Evolutionary conservation across 495 filamentous ascomycete species (phyloP), one percentile per base, ranked within the genome.

Genomic region (Terfezia claveryi): DNA sequence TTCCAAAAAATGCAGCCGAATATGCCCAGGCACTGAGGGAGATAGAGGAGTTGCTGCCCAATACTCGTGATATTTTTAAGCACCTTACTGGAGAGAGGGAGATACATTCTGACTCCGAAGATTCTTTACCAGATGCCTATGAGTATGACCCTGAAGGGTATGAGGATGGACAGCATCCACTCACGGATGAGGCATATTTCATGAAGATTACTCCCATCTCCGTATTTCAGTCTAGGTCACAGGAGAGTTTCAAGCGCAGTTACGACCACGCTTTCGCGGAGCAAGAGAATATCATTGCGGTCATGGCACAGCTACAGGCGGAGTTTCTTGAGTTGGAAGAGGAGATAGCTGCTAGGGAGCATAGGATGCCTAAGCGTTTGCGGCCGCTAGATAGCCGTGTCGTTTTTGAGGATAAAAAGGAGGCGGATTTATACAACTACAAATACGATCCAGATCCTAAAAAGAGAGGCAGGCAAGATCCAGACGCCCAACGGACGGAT

Each of bases 341-440:
- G 36, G 54, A 62, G 37, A 53, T 62, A 4, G 41, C 41, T 46
- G 12, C 41, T 4, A 14, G 41, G 41, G 41, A 46, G 17, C 41
- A 46, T 20, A 14, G 41, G 41, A 46, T 14, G 17, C 41, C 51
- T 49, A 57, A 64, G 36, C 62, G 58, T 16, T 41, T 64, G 23
- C 49, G 56, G 38, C 62, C 62, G 16, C 58, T 64, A 10, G 62
- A 64, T 20, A 14, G 41, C 23, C 59, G 37, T 23, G 38, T 64
- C 6, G 52, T 57, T 8, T 64, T 59, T 55, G 62, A 64, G 46
- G 62, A 64, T 50, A 64, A 64, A 27, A 64, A 64, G 49, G 62
- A 64, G 37, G 61, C 62, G 38, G 58, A 62, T 41, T 58, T 64
- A 27, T 64, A 64, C 37, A 61, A 57, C 38, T 63, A 60, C 51